Evolutionary conservation across 2,329 filamentous ascomycete species (phyloP), one percentile per base, ranked within the genome.

Genomic region (Diaporthe velutina): DNA sequence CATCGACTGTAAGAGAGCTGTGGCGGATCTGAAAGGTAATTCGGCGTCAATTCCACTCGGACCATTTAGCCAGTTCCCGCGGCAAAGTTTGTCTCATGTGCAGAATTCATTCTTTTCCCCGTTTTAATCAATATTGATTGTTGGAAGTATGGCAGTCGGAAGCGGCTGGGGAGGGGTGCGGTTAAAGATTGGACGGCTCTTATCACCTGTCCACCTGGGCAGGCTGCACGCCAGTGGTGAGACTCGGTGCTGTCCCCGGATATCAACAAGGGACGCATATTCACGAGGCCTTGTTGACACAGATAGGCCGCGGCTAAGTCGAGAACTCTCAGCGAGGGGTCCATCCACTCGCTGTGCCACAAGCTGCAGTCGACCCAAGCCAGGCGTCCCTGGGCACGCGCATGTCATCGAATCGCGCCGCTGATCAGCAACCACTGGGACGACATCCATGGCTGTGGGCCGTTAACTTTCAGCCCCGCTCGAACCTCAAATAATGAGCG

Each of bases 321-420:
- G 45, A 28, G 13, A 19, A 8, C 12, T 52, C n/a, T 19, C 30
- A n/a, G 30, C 8, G 30, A 22, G 13, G 40, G 33, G 4, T n/a
- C 28, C 40, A 30, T 30, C 28, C 25, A 33, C 25, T 4, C 60
- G n/a, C 15, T 61, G 15, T 61, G 12, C 61, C n/a, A 25, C 58
- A 64, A 30, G 38, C 25, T 30, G 38, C 58, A 45, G 42, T 48
- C 35, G 28, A 7, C 33, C 35, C 10, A 22, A 28, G 45, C 45
- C 35, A 72, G 45, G 48, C 40, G 50, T 35, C 12, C 19, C 42
- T 40, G 15, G n/a, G 38, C 22, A 30, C 33, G 45, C 35, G 57
- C 57, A 60, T 64, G 42, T 64, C 55, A 60, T 52, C 68, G 40
- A 60, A 50, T 40, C 70, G 48, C 60, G 70, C 70, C 70, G 70